A percentile compares a stretch with the other conserved stretches of the same genome.
These are phyloP conservation scores for Ophiocordyceps camponoti-rufipedis DNA, from an alignment of 2,329 filamentous ascomycete genomes.

Conservation along the genomic window DNA sequence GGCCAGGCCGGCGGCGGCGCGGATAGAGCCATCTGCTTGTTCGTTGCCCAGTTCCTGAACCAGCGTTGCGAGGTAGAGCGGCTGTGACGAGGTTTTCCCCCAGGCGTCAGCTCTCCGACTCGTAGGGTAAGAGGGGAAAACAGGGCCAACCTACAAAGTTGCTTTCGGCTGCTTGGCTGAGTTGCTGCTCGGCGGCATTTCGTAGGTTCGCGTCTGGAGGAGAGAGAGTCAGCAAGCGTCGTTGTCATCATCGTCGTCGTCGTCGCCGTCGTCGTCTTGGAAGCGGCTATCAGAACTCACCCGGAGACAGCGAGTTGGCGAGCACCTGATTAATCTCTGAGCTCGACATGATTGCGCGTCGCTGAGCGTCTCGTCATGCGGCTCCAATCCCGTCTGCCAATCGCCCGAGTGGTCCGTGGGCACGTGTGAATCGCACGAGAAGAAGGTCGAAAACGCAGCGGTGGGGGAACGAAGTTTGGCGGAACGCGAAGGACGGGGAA, in stretches of 20 bases:
- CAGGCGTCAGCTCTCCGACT: background rate
- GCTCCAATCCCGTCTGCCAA: slow-evolving; percentile 7
- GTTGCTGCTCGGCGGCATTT: slow-evolving; percentile 84
- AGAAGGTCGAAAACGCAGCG: slow-evolving; percentile 7
- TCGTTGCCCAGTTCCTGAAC: slow-evolving; percentile 92
- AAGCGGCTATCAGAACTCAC: slow-evolving; percentile 36
- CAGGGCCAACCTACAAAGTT: slow-evolving; percentile 59
- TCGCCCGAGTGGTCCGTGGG: background rate
- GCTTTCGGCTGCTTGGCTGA: slow-evolving; percentile 76
- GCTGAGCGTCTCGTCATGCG: slow-evolving; percentile 18
- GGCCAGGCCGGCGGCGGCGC: slow-evolving; percentile 86
- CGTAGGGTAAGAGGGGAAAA: too few species aligned
- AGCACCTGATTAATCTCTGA: slow-evolving; percentile 97
- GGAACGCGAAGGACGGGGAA: background rate
- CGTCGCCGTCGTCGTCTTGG: background rate
- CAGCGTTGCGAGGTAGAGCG: slow-evolving; percentile 81
- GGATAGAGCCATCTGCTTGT: slow-evolving; percentile 61
- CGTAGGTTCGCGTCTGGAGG: slow-evolving; percentile 68
- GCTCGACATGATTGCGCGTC: slow-evolving; percentile 40
- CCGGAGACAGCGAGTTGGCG: slow-evolving; percentile 86
- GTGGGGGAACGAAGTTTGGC: background rate
- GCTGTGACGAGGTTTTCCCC: slow-evolving; percentile 28
- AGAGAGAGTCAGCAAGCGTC: slow-evolving; percentile 14
- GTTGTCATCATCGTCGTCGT: background rate
- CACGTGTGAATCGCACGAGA: slow-evolving; percentile 13